Base-by-base conservation (phyloP, 768 basidiomycete species). In the Mycena venus region DNA sequence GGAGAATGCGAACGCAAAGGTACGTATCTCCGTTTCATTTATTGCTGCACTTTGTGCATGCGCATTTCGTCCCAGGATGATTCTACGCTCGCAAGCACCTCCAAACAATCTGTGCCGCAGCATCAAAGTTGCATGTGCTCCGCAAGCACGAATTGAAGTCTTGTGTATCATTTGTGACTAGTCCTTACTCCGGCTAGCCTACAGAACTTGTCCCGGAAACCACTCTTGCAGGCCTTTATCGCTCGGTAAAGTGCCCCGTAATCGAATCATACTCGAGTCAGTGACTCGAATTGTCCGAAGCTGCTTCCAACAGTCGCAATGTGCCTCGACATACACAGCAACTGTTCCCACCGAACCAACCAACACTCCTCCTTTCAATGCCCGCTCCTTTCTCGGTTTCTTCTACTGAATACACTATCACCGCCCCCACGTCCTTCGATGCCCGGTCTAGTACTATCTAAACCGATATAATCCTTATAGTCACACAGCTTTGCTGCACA, bases 341-440 rank as follows among this genome's bases (percentile, higher is more conserved):
- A 79, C 56, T 64, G 19, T 17, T 17, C 42, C 42, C 7, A 9
- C 42, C 42, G 9, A 17, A 42, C 6, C 42, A 8, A 42, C 70
- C 77, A 77, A 47, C 63, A 81, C 79, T 79, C 80, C 76, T 75
- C 73, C 72, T n/a, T n/a, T n/a, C n/a, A n/a, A n/a, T n/a, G n/a
- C n/a, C n/a, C n/a, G n/a, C n/a, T n/a, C n/a, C n/a, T 75, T 75
- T 42, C 42, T 42, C 42, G 59, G 27, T 76, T 55, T 27, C 78
- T 51, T 60, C 78, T 67, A 49, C 63, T 32, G 70, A 74, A 60
- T 42, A 42, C 66, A 60, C 68, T 75, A 80, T 71, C 32, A 73
- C 73, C 78, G 78, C 56, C 74, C 55, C 73, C 76, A 64, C 72
- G 73, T 68, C 67, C 62, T 70, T 79, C 78, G 83, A 87, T 87